A percentile compares a stretch with the other conserved stretches of the same genome.
Conservation (phyloP, 1,284 basidiomycete genomes). For the Clitocybe nebularis region DNA sequence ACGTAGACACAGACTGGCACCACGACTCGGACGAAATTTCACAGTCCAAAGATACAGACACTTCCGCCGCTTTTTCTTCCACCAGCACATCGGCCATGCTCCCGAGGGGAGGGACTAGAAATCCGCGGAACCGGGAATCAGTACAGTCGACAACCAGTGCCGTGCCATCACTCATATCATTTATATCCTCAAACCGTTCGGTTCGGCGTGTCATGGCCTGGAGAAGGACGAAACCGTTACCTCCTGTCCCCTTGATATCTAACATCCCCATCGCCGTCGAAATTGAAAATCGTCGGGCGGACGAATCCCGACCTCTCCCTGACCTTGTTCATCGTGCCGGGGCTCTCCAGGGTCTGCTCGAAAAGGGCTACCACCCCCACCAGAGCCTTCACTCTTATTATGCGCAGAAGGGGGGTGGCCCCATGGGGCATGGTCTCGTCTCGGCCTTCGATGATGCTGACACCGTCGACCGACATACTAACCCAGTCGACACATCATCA, state of each 20-base stretch:
- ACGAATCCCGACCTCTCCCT: conserved; percentile 45
- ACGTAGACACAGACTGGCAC: conserved; percentile 1
- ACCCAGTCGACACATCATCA: neutral
- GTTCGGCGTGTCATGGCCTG: conserved; percentile 36
- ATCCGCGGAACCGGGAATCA: conserved; percentile 29
- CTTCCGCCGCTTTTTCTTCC: neutral
- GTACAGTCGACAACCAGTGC: conserved; percentile 43
- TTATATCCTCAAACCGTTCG: conserved; percentile 36
- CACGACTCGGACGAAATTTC: neutral
- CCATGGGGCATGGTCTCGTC: conserved; percentile 18
- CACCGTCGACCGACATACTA: conserved; percentile 7
- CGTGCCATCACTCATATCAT: conserved; percentile 47
- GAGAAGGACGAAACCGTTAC: conserved; percentile 48
- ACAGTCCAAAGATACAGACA: neutral
- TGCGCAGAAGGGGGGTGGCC: too few species aligned
- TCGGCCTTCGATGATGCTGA: conserved; percentile 24
- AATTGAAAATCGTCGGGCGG: conserved; percentile 36
- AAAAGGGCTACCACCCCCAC: conserved; percentile 49
- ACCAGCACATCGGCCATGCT: neutral
- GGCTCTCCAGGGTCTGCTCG: conserved; percentile 43
- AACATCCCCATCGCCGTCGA: conserved; percentile 38
- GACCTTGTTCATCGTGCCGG: conserved; percentile 51
- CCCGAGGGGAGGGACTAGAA: neutral
- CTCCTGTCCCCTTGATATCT: conserved; percentile 49
- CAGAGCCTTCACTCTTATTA: conserved; percentile 32